phyloP scores from a whole-genome alignment of 2,329 filamentous ascomycete genomes.

The Trichoderma endophyticum region DNA sequence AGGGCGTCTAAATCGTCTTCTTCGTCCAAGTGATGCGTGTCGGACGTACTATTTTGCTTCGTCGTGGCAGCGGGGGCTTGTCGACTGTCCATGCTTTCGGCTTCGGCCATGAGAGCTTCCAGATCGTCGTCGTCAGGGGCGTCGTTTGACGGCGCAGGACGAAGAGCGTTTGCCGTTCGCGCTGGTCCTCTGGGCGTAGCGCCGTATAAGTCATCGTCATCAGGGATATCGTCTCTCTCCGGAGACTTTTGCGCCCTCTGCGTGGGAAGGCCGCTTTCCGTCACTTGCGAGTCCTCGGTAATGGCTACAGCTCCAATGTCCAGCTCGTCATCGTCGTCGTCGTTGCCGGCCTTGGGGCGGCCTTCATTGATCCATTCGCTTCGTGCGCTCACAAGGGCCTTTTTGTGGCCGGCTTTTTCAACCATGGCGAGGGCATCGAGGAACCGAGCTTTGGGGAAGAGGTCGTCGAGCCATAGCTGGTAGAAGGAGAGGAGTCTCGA shows the following conservation, averaged over 20 bases:
- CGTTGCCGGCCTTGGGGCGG: constrained; percentile 48
- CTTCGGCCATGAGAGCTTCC: constrained; percentile 53
- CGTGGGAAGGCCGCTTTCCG: not conserved
- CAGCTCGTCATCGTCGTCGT: constrained; percentile 33
- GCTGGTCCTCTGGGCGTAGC: constrained; percentile 44
- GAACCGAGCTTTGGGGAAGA: constrained; percentile 94
- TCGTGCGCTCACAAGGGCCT: constrained; percentile 69
- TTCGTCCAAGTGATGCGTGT: not conserved
- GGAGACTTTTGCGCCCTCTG: constrained; percentile 30
- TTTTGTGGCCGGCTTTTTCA: constrained; percentile 88
- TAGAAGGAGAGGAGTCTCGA: constrained; percentile 82
- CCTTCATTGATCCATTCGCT: constrained; percentile 81
- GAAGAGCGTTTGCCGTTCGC: constrained; percentile 18
- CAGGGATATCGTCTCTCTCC: constrained; percentile 29
- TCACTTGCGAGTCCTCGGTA: not conserved
- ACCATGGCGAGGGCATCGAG: constrained; percentile 85
- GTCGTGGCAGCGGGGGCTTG: not conserved
- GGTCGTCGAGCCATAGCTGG: constrained; percentile 92
- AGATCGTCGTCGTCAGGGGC: constrained; percentile 48
- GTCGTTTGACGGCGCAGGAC: constrained; percentile 25
- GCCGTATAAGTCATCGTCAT: constrained; percentile 54
- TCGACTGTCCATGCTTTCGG: constrained; percentile 31
- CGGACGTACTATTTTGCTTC: not conserved
- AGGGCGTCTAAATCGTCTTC: constrained; percentile 46
- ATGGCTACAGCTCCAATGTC: not conserved